Conservation (phyloP, 2,329 filamentous ascomycete genomes). For the Teratosphaeria gauchensis region DNA sequence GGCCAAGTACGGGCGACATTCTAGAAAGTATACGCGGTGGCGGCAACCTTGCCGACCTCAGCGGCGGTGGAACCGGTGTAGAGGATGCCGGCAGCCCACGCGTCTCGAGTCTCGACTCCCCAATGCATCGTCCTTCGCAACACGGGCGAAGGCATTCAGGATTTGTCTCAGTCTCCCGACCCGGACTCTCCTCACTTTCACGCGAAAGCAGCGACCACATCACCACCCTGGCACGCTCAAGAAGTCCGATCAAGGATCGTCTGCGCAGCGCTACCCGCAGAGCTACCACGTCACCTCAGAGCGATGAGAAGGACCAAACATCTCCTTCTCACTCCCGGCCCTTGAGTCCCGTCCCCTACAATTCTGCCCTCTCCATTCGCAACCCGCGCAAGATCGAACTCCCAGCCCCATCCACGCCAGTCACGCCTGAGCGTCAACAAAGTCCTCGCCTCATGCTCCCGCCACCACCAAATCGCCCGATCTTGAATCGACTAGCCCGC, state of each 20-base stretch:
- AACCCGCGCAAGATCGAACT: slow-evolving; percentile 9
- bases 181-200: slow-evolving; percentile 10
- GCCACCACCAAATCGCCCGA: slow-evolving; percentile 20
- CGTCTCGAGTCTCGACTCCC: slow-evolving; percentile 36
- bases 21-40: slow-evolving; percentile 63
- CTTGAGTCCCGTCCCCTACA: slow-evolving; percentile 4
- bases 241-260: slow-evolving; percentile 4
- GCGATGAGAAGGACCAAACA: background rate
- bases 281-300: too few species aligned
- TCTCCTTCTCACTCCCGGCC: slow-evolving; percentile 4
- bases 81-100: slow-evolving; percentile 20
- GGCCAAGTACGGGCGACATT: slow-evolving; percentile 81
- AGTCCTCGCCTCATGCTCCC: slow-evolving; percentile 28
- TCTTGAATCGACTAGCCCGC: slow-evolving; percentile 23
- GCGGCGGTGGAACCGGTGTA: slow-evolving; percentile 4
- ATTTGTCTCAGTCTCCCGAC: slow-evolving; percentile 7
- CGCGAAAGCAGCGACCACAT: slow-evolving; percentile 8
- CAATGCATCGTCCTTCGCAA: slow-evolving; percentile 11
- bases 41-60: slow-evolving; percentile 23
- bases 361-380: slow-evolving; percentile 8
- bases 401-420: background rate
- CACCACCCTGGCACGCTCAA: slow-evolving; percentile 5
- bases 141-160: slow-evolving; percentile 14
- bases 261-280: background rate
- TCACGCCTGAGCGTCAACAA: slow-evolving; percentile 10